A percentile compares a stretch with the other conserved stretches of the same genome.
Conservation (phyloP, 768 basidiomycete species). For the Podaxis pistillaris region DNA sequence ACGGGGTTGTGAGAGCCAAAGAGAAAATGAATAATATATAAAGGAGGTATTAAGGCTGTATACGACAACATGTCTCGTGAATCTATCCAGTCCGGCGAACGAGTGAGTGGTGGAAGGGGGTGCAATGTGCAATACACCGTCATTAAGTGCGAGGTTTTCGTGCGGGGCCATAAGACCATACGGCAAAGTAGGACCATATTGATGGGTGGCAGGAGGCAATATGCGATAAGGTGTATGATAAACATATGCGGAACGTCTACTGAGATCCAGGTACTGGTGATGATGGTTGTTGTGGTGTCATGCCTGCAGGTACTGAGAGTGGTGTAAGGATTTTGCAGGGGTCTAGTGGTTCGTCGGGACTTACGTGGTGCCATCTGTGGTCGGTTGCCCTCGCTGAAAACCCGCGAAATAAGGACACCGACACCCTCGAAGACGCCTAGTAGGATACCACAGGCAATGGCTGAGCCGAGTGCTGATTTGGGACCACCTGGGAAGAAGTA, state of each 20-base stretch:
- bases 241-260: slow-evolving; percentile 36
- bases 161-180: not conserved
- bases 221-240: slow-evolving; percentile 26
- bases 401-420: slow-evolving; percentile 86
- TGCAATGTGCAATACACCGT: slow-evolving; percentile 6
- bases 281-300: slow-evolving; percentile 47
- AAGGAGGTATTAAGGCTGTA: slow-evolving; percentile 14
- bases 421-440: slow-evolving; percentile 95
- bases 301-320: slow-evolving; percentile 56
- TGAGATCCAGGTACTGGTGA: slow-evolving; percentile 37
- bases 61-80: slow-evolving; percentile 12
- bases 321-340: slow-evolving; percentile 19
- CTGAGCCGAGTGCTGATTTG: slow-evolving; percentile 86
- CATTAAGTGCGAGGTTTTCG: slow-evolving; percentile 3
- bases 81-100: slow-evolving; percentile 9
- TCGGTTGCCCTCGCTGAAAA: slow-evolving; percentile 80
- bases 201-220: slow-evolving; percentile 1
- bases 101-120: slow-evolving; percentile 5
- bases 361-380: slow-evolving; percentile 78
- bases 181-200: not conserved
- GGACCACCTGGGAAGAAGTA: slow-evolving; percentile 71
- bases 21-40: slow-evolving; percentile 19
- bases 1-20: not conserved
- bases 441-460: slow-evolving; percentile 93
- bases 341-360: slow-evolving; percentile 28